These are phyloP conservation scores for Annulohypoxylon moriforme DNA, from an alignment of 495 filamentous ascomycete species.

Conservation along the genomic window DNA sequence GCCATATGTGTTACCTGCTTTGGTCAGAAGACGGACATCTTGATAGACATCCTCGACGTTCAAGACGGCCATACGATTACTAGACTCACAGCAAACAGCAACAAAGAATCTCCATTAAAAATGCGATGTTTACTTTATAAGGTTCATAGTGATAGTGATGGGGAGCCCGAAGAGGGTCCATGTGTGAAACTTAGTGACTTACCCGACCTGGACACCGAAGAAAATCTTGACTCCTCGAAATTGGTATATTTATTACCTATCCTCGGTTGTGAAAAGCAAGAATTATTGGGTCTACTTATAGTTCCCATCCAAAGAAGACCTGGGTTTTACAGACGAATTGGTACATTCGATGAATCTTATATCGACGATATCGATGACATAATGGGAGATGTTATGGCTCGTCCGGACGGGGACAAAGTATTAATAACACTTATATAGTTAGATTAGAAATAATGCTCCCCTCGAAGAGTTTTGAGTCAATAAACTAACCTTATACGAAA, in stretches of 20 bases:
- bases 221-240: not conserved
- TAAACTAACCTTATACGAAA: too few species aligned
- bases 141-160: not conserved
- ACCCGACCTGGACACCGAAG: not conserved
- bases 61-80: constrained; percentile 5
- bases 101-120: constrained; percentile 4
- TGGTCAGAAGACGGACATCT: too few species aligned
- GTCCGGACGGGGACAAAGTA: not conserved
- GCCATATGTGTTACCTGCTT: too few species aligned
- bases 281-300: too few species aligned
- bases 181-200: too few species aligned
- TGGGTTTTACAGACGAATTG: constrained; percentile 12
- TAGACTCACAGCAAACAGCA: too few species aligned
- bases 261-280: too few species aligned
- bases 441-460: too few species aligned
- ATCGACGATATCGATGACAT: too few species aligned
- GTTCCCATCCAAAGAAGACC: not conserved
- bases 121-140: not conserved
- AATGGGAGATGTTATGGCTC: not conserved
- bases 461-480: too few species aligned
- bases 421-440: not conserved
- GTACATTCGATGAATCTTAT: too few species aligned
- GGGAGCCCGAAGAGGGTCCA: not conserved
- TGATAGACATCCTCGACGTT: not conserved
- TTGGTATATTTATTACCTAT: not conserved